Evolutionary conservation across 1,284 basidiomycete genomes (phyloP), one percentile per base, ranked within the genome.

Genomic region (Cryptococcus sp.): DNA sequence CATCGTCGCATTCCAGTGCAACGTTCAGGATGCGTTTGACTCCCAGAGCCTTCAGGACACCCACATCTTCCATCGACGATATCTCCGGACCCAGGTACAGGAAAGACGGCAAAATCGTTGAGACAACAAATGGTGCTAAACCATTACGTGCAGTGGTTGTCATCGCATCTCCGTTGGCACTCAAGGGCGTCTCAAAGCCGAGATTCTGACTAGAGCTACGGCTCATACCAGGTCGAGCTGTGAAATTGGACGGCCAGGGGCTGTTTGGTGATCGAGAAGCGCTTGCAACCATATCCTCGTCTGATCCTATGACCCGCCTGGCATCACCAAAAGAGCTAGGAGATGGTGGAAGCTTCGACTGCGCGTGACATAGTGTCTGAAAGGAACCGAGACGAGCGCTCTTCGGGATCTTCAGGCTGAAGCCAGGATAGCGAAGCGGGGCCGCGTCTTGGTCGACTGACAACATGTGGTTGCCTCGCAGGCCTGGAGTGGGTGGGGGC

Each of bases 41-140:
- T 0, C 93, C 93, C n/a, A 91, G 78, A 0, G 80, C 74, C 58
- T 84, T 80, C 41, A 98, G 81, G 75, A 87, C 84, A 17, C 84
- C 80, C 11, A 93, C 87, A 69, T 97, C 89, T 58, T 85, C 85
- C 50, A 81, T 79, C 4, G 81, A 79, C 0, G 87, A 86, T n/a
- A 91, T 83, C 74, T 97, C 93, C 0, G 94, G 90, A 1, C 94
- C 94, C 17, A 98, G 84, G 75, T 86, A 98, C 20, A 98, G 81
- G 77, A 95, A 95, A 57, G 86, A 85, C 1, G 94, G 93, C 1
- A 98, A 81, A 62, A 98, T 96, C 13, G 87, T 89, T 15, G 91
- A 93, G 22, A 94, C 84, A 20, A 83, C 80, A 70, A 95, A 94
- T 2, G 73, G 69, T 5, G 80, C 76, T 34, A 69, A 82, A 11